phyloP scores from a whole-genome alignment of 163 green algal species.

The Chlorella variabilis region DNA sequence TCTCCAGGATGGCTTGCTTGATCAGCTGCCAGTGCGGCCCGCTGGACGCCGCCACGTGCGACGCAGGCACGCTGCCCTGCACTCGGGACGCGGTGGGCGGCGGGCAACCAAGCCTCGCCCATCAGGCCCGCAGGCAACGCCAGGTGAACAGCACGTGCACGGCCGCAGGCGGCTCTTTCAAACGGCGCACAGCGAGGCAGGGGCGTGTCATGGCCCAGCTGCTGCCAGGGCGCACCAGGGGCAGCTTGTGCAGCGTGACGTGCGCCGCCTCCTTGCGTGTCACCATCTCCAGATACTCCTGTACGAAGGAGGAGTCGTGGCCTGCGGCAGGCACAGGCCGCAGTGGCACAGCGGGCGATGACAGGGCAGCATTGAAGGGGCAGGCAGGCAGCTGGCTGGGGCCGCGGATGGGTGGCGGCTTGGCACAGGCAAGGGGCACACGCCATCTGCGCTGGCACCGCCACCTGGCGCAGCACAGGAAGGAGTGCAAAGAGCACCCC shows the following conservation, averaged over 20 bases:
- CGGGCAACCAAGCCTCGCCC: not conserved
- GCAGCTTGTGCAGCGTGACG: not conserved
- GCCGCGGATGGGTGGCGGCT: too few relatives aligned
- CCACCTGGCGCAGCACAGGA: too few relatives aligned
- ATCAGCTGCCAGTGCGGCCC: slow-evolving; percentile 38
- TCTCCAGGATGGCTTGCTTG: slow-evolving; percentile 21
- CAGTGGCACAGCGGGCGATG: too few relatives aligned
- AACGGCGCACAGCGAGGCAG: too few relatives aligned
- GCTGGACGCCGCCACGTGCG: not conserved
- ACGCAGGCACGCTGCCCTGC: not conserved
- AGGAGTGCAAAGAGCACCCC: too few relatives aligned
- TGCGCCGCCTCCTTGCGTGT: slow-evolving; percentile 1
- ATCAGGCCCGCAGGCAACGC: too few relatives aligned
- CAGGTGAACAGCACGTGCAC: too few relatives aligned
- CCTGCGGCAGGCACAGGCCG: slow-evolving; percentile 1
- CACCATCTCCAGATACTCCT: slow-evolving; percentile 30
- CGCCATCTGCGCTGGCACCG: too few relatives aligned
- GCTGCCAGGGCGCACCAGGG: not conserved
- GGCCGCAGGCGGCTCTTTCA: too few relatives aligned
- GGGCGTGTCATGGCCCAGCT: too few relatives aligned
- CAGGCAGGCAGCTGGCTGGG: not conserved
- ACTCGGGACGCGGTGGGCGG: not conserved
- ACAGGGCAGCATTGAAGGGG: not conserved
- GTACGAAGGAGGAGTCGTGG: slow-evolving; percentile 13
- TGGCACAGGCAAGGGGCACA: too few relatives aligned